Percentiles rank a stretch among this genome's conserved stretches.
Evolutionary conservation across 2,329 filamentous ascomycete genomes (phyloP).

Genomic region (Diaporthe citriasiana): DNA sequence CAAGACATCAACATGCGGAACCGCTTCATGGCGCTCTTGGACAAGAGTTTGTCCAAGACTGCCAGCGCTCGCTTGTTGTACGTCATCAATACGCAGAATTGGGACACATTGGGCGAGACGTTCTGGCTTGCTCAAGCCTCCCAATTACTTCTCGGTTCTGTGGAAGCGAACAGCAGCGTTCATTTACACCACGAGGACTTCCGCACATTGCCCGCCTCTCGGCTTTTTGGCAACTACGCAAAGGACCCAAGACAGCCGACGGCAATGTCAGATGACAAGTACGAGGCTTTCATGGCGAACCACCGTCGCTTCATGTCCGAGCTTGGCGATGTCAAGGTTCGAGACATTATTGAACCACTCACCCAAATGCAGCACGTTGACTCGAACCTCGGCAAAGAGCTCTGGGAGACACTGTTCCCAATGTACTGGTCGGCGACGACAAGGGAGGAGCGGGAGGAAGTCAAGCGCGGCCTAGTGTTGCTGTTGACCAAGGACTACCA

Average conservation of each 20-base stretch:
- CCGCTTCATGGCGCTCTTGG: conserved; percentile 96
- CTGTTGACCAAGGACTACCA: conserved; percentile 97
- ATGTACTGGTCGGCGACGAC: conserved; percentile 92
- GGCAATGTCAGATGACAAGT: conserved; percentile 84
- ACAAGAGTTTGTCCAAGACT: conserved; percentile 92
- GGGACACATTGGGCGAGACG: conserved; percentile 93
- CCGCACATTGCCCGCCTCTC: conserved; percentile 79
- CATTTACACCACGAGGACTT: conserved; percentile 90
- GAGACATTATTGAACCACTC: conserved; percentile 91
- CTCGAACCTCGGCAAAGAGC: conserved; percentile 82
- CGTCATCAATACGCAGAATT: conserved; percentile 92
- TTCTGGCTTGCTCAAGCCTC: conserved; percentile 98
- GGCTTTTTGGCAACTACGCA: conserved; percentile 79
- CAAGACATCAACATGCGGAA: conserved; percentile 97
- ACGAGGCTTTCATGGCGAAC: conserved; percentile 82
- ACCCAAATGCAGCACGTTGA: conserved; percentile 94
- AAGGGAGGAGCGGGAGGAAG: conserved; percentile 88
- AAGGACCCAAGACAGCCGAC: conserved; percentile 76
- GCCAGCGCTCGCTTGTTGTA: conserved; percentile 91
- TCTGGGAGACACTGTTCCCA: conserved; percentile 93
- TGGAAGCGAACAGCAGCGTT: conserved; percentile 85
- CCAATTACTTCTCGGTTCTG: conserved; percentile 89
- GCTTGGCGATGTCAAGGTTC: conserved; percentile 86
- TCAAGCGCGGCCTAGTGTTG: conserved; percentile 91
- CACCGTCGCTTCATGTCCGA: conserved; percentile 89